Evolutionary conservation across 257 asterid genomes (phyloP).

Genomic region (Cynanchum wilfordii): DNA sequence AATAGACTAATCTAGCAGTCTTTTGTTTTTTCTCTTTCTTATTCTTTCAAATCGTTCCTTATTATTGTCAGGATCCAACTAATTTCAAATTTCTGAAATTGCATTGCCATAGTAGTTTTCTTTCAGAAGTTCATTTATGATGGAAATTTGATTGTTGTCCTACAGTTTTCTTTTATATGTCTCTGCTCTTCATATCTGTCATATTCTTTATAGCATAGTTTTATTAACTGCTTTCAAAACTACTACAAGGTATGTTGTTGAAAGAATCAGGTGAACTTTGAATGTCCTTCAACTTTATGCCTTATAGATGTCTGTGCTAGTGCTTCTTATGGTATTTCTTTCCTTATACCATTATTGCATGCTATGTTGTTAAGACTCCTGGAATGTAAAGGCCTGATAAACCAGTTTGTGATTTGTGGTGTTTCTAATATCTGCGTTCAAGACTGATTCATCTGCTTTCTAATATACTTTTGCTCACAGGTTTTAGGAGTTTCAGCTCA

Average conservation of each 20-base stretch:
- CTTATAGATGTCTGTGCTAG: not conserved
- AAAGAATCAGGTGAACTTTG: not conserved
- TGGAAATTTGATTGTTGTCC: not conserved
- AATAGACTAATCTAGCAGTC: not conserved
- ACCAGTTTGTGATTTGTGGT: not conserved
- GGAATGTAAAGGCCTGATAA: not conserved
- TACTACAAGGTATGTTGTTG: not conserved
- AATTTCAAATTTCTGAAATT: not conserved
- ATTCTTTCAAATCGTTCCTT: not conserved
- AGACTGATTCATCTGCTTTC: not conserved
- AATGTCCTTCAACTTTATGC: not conserved
- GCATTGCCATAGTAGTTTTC: too few relatives aligned
- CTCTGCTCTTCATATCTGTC: not conserved
- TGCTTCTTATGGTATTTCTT: not conserved
- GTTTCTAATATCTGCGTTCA: not conserved
- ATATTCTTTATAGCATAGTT: not conserved
- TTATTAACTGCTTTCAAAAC: not conserved
- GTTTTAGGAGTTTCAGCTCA: constrained; percentile 84
- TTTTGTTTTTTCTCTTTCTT: too few relatives aligned
- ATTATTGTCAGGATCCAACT: not conserved
- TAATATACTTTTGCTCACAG: constrained; percentile 32
- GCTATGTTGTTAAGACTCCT: not conserved
- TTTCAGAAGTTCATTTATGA: not conserved
- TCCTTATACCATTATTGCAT: not conserved
- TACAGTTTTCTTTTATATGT: not conserved